Base-by-base conservation (phyloP, 164 flowering plant genomes). In the Umbilicus rupestris region DNA sequence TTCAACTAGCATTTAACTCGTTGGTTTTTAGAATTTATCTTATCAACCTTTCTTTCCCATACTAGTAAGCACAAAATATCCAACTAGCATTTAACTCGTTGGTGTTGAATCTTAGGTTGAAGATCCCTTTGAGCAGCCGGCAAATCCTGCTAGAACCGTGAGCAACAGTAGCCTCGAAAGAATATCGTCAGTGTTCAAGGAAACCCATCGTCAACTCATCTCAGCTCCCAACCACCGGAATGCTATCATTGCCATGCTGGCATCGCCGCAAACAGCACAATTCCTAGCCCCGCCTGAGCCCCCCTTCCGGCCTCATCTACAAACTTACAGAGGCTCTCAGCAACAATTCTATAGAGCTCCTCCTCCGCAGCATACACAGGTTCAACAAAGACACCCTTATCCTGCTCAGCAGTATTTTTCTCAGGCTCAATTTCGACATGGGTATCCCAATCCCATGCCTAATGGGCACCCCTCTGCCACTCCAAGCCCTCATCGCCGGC, bases 61-160 rank as follows among this genome's bases (percentile, higher is more conserved):
- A 64, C 68, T 39, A 46, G 60, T 39, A 9, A 33, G 55, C 22
- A 5, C 39, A 11, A 39, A 2, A 19, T 44, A 29, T 28, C 64
- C 12, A 41, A 44, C 8, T 22, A 60, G 45, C 39, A 37, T 42
- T 15, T 45, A 26, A 58, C 17, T 33, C 5, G 11, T 20, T 33
- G 44, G 29, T 63, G 22, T 42, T 24, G 28, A 15, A 10, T 16
- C 30, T 3, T 46, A 90, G 98, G 75, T 92, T 66, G 98, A 88
- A 76, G 98, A 92, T 78, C 98, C 98, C 28, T 85, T 92, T 76
- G 96, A 90, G 79, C 89, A 80, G 65, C 85, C 85, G 24, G 85
- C 70, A 47, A 92, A 92, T 75, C 66, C 87, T 29, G 87, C 95
- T 14, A 84, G 98, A 75, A 75, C 88, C 31, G 91, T 92, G 19